Evolutionary conservation across 208 protist genomes (phyloP), one percentile per base, ranked within the genome.

Genomic region (Sergeia podlipaevii): DNA sequence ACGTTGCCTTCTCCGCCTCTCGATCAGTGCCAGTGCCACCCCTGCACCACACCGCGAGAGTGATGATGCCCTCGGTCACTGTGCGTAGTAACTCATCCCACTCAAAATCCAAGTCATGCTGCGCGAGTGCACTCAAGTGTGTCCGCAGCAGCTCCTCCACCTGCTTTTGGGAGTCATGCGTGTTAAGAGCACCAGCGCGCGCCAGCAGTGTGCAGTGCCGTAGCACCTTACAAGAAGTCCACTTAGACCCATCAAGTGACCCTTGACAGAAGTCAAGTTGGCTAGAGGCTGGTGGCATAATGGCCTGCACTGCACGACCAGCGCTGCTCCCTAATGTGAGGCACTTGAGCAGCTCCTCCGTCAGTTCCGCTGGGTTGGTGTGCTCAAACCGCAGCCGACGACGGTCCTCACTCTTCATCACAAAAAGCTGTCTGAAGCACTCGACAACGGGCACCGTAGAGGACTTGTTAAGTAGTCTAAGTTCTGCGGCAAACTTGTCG

Each of bases 31-130:
- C 27, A 47, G 17, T 5, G 2, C 27, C 4, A 32, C 38, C 47
- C 18, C 15, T 29, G 7, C 20, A 21, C 69, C 77, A 84, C 5
- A 70, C 65, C 18, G 64, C 44, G 44, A 88, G 65, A 28, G 80
- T 85, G 11, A 94, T 62, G 2, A 85, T 52, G 18, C 65, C 70
- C 48, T 87, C 81, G 4, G 80, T 78, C 27, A 88, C 42, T 21
- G 66, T 71, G 18, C 80, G 71, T 34, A 94, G 68, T 0, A 91
- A 64, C 5, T 89, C 80, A 45, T 91, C 77, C 87, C 87, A 94
- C 21, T 89, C 83, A 23, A 74, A 68, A 52, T 91, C 85, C 45
- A 91, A 73, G 43, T 85, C 73, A 34, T 80, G 55, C 10, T 60
- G 29, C 21, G 34, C 57, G 2, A 90, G 60, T 0, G 55, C 52